Evolutionary conservation across 2,329 filamentous ascomycete species (phyloP).

Genomic region (Fusarium xyrophilum): DNA sequence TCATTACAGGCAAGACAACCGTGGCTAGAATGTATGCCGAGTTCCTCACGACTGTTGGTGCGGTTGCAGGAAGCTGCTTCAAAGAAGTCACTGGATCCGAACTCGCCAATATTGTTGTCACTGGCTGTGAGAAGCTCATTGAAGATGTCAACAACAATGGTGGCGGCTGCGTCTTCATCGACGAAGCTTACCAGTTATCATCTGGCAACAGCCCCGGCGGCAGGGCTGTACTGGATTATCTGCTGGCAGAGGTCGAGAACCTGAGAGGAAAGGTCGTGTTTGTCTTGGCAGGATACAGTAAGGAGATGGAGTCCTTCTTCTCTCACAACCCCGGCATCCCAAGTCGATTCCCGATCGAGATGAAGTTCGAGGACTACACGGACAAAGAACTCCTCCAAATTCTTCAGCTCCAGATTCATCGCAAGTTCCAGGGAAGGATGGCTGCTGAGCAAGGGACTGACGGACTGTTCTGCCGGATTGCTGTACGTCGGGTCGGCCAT

Average conservation of each 20-base stretch:
- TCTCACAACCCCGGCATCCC: constrained; percentile 74
- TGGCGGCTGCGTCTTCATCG: constrained; percentile 77
- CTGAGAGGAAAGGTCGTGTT: constrained; percentile 73
- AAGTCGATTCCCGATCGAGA: constrained; percentile 70
- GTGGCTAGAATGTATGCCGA: constrained; percentile 74
- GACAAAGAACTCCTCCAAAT: constrained; percentile 71
- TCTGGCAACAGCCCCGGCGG: constrained; percentile 65
- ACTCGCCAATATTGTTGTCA: constrained; percentile 68
- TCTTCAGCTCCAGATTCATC: constrained; percentile 60
- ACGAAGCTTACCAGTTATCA: constrained; percentile 78
- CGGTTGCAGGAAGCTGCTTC: constrained; percentile 66
- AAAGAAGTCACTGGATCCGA: constrained; percentile 72
- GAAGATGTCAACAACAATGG: constrained; percentile 59
- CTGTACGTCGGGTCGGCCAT: constrained; percentile 65
- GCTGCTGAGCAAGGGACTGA: constrained; percentile 62
- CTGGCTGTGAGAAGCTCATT: constrained; percentile 60
- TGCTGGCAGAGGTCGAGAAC: constrained; percentile 77
- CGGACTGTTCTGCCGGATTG: constrained; percentile 71
- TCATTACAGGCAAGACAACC: constrained; percentile 67
- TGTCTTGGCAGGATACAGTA: constrained; percentile 74
- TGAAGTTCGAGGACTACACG: constrained; percentile 73
- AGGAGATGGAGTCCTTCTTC: constrained; percentile 79
- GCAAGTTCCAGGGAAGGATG: constrained; percentile 63
- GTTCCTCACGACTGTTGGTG: constrained; percentile 67
- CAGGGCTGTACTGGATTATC: constrained; percentile 69